These are phyloP conservation scores for Zoysia pacifica DNA, from an alignment of 176 grass and related monocot species.

Conservation along the genomic window DNA sequence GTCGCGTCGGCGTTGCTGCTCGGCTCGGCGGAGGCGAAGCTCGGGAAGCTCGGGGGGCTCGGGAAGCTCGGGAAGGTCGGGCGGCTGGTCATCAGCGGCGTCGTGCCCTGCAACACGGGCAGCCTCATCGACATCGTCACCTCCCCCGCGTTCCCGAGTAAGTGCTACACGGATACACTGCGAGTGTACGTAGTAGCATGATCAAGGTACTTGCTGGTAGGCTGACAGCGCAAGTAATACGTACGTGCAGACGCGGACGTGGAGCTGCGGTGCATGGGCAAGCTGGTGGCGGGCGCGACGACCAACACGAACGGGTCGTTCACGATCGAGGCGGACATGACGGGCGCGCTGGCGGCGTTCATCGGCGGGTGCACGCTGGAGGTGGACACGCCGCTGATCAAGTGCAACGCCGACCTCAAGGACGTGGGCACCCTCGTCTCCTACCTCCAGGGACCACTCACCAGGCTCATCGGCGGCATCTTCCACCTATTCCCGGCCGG, in stretches of 20 bases:
- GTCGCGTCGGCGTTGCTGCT: slow-evolving; percentile 17
- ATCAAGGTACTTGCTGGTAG: no score
- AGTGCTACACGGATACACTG: neutral
- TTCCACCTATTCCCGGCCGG: slow-evolving; percentile 51
- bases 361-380: slow-evolving; percentile 57
- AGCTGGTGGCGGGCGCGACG: slow-evolving; percentile 51
- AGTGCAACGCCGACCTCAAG: slow-evolving; percentile 52
- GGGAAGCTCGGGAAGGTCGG: slow-evolving; percentile 21
- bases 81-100: slow-evolving; percentile 41
- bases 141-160: slow-evolving; percentile 55
- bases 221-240: no score
- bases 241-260: slow-evolving; percentile 50
- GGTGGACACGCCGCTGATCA: slow-evolving; percentile 64
- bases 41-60: slow-evolving; percentile 14
- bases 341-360: slow-evolving; percentile 34
- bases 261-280: slow-evolving; percentile 50
- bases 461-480: slow-evolving; percentile 40
- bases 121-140: slow-evolving; percentile 56
- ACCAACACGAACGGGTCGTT: slow-evolving; percentile 58
- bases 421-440: slow-evolving; percentile 46
- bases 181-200: no score
- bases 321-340: slow-evolving; percentile 50
- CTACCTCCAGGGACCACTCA: slow-evolving; percentile 55
- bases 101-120: slow-evolving; percentile 61
- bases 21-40: slow-evolving; percentile 21